A percentile compares a stretch with the other conserved stretches of the same genome.
phyloP scores from a whole-genome alignment of 225 moss, liverwort and hornwort species.

The Neckera pumila region DNA sequence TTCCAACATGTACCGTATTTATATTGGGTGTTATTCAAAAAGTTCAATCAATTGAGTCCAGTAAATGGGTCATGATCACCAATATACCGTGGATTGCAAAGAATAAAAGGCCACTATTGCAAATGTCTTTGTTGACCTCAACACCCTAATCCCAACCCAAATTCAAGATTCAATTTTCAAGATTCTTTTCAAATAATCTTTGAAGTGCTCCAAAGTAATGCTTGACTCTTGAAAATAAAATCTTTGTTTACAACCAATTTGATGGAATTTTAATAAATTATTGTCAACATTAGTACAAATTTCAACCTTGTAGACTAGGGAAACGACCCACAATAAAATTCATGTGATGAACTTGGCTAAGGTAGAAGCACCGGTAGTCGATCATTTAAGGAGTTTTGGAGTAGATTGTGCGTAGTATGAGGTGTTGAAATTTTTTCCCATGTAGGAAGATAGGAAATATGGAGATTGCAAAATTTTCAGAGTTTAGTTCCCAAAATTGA shows the following conservation, averaged over 20 bases:
- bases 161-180: background rate
- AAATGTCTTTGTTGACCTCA: background rate
- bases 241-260: accelerated
- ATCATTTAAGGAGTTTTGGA: too few species aligned
- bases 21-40: accelerated
- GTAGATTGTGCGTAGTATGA: too few species aligned
- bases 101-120: accelerated
- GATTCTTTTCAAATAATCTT: background rate
- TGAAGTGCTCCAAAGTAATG: background rate
- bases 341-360: background rate
- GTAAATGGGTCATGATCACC: accelerated
- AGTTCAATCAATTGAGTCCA: background rate
- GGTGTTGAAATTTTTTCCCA: too few species aligned
- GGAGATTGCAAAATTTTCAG: too few species aligned
- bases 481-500: too few species aligned
- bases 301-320: accelerated
- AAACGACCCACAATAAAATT: accelerated
- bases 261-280: background rate
- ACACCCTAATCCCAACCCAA: background rate
- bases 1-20: background rate
- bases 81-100: accelerated
- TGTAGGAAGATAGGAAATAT: too few species aligned
- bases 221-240: background rate
- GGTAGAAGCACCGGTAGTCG: too few species aligned
- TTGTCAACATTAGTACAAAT: too few species aligned